Conservation (phyloP, 2,329 filamentous ascomycete genomes). For the Phaeosphaeriaceae sp. region DNA sequence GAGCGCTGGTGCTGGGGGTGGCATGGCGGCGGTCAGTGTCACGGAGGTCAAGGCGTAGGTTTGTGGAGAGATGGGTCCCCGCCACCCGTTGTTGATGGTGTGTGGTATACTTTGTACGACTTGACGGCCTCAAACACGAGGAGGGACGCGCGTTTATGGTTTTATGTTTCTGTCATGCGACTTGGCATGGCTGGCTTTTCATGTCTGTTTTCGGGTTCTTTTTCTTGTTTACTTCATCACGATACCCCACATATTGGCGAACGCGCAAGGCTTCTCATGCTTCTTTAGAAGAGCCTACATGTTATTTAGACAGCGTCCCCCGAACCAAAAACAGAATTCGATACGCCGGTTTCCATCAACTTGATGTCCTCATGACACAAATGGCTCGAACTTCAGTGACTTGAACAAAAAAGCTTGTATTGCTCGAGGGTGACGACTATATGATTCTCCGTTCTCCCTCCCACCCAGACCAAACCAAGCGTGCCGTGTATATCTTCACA, state of each 20-base stretch:
- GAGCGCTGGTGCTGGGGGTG: conserved; percentile 3
- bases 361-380: background rate
- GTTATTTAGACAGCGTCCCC: conserved; percentile 32
- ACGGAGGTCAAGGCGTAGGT: conserved; percentile 32
- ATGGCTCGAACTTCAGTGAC: background rate
- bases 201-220: background rate
- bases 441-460: conserved; percentile 9
- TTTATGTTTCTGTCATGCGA: background rate
- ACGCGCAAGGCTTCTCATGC: conserved; percentile 45
- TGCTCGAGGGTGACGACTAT: conserved; percentile 4
- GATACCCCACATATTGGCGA: conserved; percentile 40
- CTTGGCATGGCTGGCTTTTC: background rate
- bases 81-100: background rate
- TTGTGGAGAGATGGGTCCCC: background rate
- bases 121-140: background rate
- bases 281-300: conserved; percentile 30
- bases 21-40: conserved; percentile 24
- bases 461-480: background rate
- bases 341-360: background rate
- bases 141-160: background rate
- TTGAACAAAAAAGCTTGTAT: background rate
- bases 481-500: background rate
- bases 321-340: conserved; percentile 35
- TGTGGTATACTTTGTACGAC: background rate
- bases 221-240: conserved; percentile 8